These are phyloP conservation scores for Camellia sinensis DNA, from an alignment of 148 eudicot genomes.

Conservation along the genomic window DNA sequence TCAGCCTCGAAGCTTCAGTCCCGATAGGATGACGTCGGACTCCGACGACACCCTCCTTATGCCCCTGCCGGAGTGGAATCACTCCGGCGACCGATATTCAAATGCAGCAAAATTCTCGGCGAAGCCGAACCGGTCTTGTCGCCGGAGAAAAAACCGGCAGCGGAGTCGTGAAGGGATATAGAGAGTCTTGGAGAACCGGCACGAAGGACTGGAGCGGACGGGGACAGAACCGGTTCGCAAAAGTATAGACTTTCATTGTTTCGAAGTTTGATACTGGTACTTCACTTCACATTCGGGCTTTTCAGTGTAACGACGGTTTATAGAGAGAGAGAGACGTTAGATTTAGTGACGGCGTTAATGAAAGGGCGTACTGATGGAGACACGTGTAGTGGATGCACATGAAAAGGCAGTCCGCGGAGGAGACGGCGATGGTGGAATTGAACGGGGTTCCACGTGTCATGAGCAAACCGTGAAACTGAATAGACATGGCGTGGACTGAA, in stretches of 20 bases:
- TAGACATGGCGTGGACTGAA: too few species aligned
- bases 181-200: conserved; percentile 13
- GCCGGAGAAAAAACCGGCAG: conserved; percentile 2
- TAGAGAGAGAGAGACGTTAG: too few species aligned
- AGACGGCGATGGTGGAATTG: too few species aligned
- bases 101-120: conserved; percentile 16
- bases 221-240: conserved; percentile 51
- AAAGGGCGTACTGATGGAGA: too few species aligned
- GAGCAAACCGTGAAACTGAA: too few species aligned
- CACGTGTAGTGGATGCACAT: too few species aligned
- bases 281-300: too few species aligned
- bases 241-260: conserved; percentile 46
- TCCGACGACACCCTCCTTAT: conserved; percentile 44
- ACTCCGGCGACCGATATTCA: neutral
- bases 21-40: conserved; percentile 25
- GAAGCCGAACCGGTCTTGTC: neutral
- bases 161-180: neutral
- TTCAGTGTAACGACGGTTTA: too few species aligned
- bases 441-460: too few species aligned
- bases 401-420: too few species aligned
- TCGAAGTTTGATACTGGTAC: too few species aligned
- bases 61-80: conserved; percentile 2
- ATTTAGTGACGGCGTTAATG: too few species aligned
- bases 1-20: neutral
- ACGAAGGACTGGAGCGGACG: conserved; percentile 17